These are phyloP conservation scores for Chlorophyllum brunneum DNA, from an alignment of 768 basidiomycete genomes.

Conservation along the genomic window DNA sequence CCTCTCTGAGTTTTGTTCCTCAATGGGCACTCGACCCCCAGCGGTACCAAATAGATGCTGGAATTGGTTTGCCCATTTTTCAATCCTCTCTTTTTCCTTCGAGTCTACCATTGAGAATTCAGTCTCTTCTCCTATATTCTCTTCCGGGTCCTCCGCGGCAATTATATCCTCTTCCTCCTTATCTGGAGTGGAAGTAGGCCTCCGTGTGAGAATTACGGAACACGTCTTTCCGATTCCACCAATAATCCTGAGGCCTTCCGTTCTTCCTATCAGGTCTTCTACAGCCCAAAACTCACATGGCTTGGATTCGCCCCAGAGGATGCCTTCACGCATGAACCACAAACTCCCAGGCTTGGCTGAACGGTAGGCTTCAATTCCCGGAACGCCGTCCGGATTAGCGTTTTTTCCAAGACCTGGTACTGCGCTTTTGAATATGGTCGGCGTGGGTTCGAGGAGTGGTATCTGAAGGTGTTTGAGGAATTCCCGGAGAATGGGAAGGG, in stretches of 20 bases:
- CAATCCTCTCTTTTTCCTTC: constrained; percentile 60
- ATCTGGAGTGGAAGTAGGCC: constrained; percentile 16
- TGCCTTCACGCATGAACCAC: constrained; percentile 66
- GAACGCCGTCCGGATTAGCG: constrained; percentile 40
- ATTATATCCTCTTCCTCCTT: constrained; percentile 26
- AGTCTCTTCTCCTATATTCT: constrained; percentile 51
- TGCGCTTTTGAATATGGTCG: constrained; percentile 53
- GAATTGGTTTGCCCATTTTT: constrained; percentile 59
- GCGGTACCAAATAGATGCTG: constrained; percentile 53
- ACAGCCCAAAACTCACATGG: constrained; percentile 77
- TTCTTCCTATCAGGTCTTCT: constrained; percentile 47
- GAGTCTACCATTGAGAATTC: constrained; percentile 73
- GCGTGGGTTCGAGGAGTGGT: constrained; percentile 40
- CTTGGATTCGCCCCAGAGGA: constrained; percentile 73
- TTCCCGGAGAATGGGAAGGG: constrained; percentile 42
- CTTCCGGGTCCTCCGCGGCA: constrained; percentile 26
- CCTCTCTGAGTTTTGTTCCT: constrained; percentile 14
- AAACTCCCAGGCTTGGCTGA: constrained; percentile 68
- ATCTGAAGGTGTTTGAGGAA: constrained; percentile 47
- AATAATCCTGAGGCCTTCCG: constrained; percentile 49
- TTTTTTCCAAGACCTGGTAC: constrained; percentile 31
- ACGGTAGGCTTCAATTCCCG: constrained; percentile 66
- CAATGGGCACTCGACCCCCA: constrained; percentile 15
- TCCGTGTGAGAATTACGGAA: constrained; percentile 51
- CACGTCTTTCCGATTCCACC: constrained; percentile 68